These are phyloP conservation scores for Byssochlamys sp. DNA, from an alignment of 2,329 filamentous ascomycete genomes.

Conservation along the genomic window DNA sequence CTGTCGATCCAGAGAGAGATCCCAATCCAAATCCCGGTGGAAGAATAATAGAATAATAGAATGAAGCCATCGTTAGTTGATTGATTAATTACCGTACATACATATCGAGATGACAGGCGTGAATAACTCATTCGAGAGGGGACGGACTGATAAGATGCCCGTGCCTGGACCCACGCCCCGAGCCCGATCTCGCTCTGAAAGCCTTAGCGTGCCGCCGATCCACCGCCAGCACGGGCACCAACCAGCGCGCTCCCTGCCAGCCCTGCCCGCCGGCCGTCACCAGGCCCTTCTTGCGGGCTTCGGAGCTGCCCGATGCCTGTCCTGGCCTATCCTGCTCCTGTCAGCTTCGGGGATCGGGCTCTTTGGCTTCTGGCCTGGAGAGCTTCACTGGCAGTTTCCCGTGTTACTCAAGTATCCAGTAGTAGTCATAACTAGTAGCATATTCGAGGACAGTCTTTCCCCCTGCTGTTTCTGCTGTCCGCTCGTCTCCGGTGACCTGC, in stretches of 20 bases:
- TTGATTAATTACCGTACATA: neutral
- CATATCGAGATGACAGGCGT: no score
- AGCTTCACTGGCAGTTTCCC: neutral
- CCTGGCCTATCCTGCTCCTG: neutral
- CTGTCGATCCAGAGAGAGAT: no score
- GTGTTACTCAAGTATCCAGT: neutral
- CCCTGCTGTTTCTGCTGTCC: neutral
- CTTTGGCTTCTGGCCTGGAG: neutral
- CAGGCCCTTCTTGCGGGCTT: neutral
- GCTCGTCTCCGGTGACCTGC: neutral
- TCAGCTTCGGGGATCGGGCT: neutral
- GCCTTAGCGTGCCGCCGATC: neutral
- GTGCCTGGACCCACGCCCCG: neutral
- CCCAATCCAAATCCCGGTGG: no score
- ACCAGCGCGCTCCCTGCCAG: neutral
- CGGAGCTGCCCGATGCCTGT: neutral
- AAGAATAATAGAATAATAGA: no score
- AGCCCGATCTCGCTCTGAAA: neutral
- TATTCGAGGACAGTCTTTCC: neutral
- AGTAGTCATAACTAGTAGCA: neutral
- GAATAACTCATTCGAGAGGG: neutral
- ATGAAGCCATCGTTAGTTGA: no score
- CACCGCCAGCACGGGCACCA: neutral
- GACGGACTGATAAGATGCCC: neutral
- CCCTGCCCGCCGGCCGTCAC: neutral